phyloP scores from a whole-genome alignment of 352 stramenopile species.

The Phytophthora vignae region DNA sequence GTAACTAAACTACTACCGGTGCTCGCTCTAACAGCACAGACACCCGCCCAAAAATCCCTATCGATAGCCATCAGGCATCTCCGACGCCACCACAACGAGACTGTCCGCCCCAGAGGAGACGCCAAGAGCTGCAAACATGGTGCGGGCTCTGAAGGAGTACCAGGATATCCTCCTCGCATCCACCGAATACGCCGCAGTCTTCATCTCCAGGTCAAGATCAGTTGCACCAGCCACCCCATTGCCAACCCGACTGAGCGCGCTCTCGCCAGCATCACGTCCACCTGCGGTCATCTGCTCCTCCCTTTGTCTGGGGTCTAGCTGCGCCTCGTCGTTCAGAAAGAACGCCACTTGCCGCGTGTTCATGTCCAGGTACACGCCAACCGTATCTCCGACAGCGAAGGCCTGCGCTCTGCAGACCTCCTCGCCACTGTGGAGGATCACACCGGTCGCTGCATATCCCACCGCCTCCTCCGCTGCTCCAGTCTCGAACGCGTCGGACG shows the following conservation, averaged over 20 bases:
- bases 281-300: not conserved
- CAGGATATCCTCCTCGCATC: conserved; percentile 20
- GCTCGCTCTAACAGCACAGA: not conserved
- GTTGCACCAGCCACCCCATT: not conserved
- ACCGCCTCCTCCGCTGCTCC: conserved; percentile 39
- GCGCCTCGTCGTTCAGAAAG: conserved; percentile 53
- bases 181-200: conserved; percentile 13
- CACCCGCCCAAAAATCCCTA: conserved; percentile 20
- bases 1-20: conserved; percentile 10
- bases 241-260: not conserved
- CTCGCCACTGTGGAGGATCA: conserved; percentile 44
- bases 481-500: conserved; percentile 36
- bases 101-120: conserved; percentile 41
- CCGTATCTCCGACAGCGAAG: conserved; percentile 46
- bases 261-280: conserved; percentile 8
- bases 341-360: conserved; percentile 51
- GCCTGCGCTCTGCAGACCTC: conserved; percentile 41
- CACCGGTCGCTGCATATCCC: conserved; percentile 46
- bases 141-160: conserved; percentile 32
- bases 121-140: conserved; percentile 48
- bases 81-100: conserved; percentile 40
- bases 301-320: conserved; percentile 8
- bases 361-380: conserved; percentile 59
- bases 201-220: conserved; percentile 27
- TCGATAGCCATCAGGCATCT: conserved; percentile 39